phyloP scores from a whole-genome alignment of 2,329 filamentous ascomycete species.

The Nigrospora sphaerica region DNA sequence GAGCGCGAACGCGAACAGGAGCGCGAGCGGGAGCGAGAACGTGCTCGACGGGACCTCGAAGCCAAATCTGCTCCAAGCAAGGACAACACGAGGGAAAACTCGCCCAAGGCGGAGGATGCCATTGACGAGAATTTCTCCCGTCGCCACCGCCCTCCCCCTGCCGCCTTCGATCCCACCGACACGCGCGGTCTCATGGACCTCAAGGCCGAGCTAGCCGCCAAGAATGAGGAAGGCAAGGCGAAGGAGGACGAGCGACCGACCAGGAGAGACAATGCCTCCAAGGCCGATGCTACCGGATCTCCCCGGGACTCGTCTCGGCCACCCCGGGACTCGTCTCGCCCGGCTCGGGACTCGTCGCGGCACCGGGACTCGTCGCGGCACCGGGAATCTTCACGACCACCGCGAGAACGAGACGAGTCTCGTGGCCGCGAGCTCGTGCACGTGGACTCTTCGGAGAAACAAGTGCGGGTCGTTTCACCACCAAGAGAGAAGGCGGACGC shows the following conservation, averaged over 20 bases:
- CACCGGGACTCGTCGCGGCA: background rate
- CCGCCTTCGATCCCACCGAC: slow-evolving; percentile 46
- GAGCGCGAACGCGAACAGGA: slow-evolving; percentile 6
- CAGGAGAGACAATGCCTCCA: slow-evolving; percentile 7
- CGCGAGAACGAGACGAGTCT: slow-evolving; percentile 20
- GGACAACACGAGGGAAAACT: slow-evolving; percentile 27
- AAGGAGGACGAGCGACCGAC: slow-evolving; percentile 9
- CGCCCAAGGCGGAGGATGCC: slow-evolving; percentile 29
- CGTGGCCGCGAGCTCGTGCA: slow-evolving; percentile 34
- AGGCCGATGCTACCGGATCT: slow-evolving; percentile 7
- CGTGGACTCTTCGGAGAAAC: slow-evolving; percentile 28
- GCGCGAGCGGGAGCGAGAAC: slow-evolving; percentile 13
- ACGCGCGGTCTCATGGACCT: slow-evolving; percentile 40
- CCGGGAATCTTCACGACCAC: slow-evolving; percentile 4
- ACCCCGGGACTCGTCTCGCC: too few relatives aligned
- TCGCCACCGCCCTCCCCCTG: slow-evolving; percentile 29
- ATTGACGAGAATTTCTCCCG: slow-evolving; percentile 22
- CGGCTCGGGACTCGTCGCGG: background rate
- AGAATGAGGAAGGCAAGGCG: slow-evolving; percentile 23
- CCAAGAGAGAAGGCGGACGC: slow-evolving; percentile 56
- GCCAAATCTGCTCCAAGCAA: slow-evolving; percentile 20
- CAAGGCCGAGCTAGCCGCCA: slow-evolving; percentile 41
- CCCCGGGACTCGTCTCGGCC: background rate
- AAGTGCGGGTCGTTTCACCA: slow-evolving; percentile 67
- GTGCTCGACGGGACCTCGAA: slow-evolving; percentile 30